These are phyloP conservation scores for Talaromyces proteolyticus DNA, from an alignment of 495 filamentous ascomycete genomes.

Conservation along the genomic window DNA sequence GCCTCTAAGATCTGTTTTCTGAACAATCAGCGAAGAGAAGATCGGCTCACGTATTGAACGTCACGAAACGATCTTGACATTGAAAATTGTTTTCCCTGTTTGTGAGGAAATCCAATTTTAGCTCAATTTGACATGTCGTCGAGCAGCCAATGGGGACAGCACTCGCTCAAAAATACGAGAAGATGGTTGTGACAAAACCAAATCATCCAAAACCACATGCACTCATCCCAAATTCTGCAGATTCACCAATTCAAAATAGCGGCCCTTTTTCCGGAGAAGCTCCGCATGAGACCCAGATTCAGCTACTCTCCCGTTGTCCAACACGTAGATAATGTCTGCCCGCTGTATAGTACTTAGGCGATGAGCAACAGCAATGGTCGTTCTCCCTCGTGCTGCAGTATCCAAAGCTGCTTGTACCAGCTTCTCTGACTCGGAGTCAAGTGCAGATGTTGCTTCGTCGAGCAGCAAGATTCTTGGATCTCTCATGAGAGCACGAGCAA, in stretches of 20 bases:
- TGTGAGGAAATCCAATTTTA: too few relatives aligned
- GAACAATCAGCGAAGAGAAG: too few relatives aligned
- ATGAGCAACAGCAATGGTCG: conserved; percentile 36
- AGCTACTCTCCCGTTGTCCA: conserved; percentile 25
- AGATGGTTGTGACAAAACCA: too few relatives aligned
- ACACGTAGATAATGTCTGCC: conserved; percentile 31
- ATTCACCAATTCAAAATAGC: conserved; percentile 29
- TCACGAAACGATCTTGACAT: too few relatives aligned
- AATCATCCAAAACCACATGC: too few relatives aligned
- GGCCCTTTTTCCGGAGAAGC: conserved; percentile 18
- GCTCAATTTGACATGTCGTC: too few relatives aligned
- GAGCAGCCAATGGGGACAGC: too few relatives aligned
- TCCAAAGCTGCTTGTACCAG: conserved; percentile 28
- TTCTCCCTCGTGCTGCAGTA: conserved; percentile 19
- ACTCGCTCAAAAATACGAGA: too few relatives aligned
- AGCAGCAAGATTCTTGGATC: conserved; percentile 41
- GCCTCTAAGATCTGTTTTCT: too few relatives aligned
- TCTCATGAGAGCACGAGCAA: conserved; percentile 44
- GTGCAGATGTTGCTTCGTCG: conserved; percentile 53
- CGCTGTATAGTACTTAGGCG: conserved; percentile 25
- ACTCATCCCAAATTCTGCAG: conserved; percentile 8
- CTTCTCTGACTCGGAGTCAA: conserved; percentile 47
- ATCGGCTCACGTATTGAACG: too few relatives aligned
- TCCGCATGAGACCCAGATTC: conserved; percentile 25
- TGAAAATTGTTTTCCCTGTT: too few relatives aligned